Evolutionary conservation across 352 stramenopile species (phyloP), one percentile per base, ranked within the genome.

Genomic region (Globisporangium cystogenes): DNA sequence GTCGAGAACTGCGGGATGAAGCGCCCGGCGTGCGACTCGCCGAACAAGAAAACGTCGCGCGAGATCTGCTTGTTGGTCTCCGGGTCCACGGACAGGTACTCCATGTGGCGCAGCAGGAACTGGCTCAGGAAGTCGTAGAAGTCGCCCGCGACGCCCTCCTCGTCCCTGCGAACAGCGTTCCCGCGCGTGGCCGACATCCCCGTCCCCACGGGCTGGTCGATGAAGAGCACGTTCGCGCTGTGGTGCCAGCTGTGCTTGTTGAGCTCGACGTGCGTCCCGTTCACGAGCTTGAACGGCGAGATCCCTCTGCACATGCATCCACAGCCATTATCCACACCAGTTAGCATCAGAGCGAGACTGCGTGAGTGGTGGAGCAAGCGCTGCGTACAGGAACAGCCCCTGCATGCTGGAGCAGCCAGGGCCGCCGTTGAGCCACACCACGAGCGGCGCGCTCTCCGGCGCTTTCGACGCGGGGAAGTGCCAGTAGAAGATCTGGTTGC

Each of bases 1-100:
- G 74, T 70, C 31, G 96, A 94, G 71, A 99, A 98, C 50, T 86
- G 77, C 10, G 96, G 96, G 62, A 99, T 98, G 71, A 97, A 99
- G 39, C 98, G 95, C 1, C 96, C 96, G 0, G 96, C 96, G 70
- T 99, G 95, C 15, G 88, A 98, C 67, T 99, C 96, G 48, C 96
- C 96, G 49, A 97, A 96, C 55, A 99, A 93, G 62, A 93, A 98
- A 39, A 99, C 66, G 35, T 76, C 68, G 24, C 95, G 82, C 7
- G 81, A 86, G 27, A 58, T 64, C 29, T 75, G 66, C 4, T 57
- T 44, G 18, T 53, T 67, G 15, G 77, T 55, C 26, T 72, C 68
- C 27, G 68, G 67, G 21, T 78, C 64, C 7, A 57, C 49, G 47
- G 74, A 60, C 18, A 91, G 48, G 53, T 91, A 92, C 47, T 87